Conservation (phyloP, 2,329 filamentous ascomycete genomes). For the Trichoderma asperellum region DNA sequence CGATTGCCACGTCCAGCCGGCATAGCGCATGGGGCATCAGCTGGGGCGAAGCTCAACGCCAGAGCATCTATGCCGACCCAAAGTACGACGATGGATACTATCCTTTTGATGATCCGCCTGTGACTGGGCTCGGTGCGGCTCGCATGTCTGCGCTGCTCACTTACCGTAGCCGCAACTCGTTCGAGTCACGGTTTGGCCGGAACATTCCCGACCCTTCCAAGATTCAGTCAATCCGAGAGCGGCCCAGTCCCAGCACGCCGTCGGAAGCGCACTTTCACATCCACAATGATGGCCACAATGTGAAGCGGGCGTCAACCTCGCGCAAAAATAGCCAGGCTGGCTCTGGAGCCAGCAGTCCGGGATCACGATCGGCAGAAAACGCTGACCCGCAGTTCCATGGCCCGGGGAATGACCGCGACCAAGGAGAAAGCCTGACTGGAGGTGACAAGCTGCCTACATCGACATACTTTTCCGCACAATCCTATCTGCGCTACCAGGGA, state of each 20-base stretch:
- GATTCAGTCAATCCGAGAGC: constrained; percentile 78
- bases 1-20: constrained; percentile 81
- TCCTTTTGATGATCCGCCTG: constrained; percentile 80
- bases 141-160: constrained; percentile 96
- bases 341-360: constrained; percentile 38
- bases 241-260: constrained; percentile 61
- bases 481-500: constrained; percentile 94
- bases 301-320: constrained; percentile 58
- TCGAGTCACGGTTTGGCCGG: constrained; percentile 91
- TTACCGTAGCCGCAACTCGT: constrained; percentile 95
- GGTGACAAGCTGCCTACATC: constrained; percentile 60
- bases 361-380: constrained; percentile 35
- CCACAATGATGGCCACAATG: constrained; percentile 79
- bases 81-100: constrained; percentile 99
- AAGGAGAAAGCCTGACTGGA: constrained; percentile 51
- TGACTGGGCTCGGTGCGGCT: constrained; percentile 85
- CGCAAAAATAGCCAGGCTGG: constrained; percentile 48
- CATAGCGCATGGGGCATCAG: constrained; percentile 91
- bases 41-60: constrained; percentile 86
- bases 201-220: constrained; percentile 87
- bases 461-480: constrained; percentile 98
- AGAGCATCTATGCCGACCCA: constrained; percentile 96
- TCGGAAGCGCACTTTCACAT: constrained; percentile 77
- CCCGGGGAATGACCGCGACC: constrained; percentile 46
- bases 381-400: constrained; percentile 72